Evolutionary conservation across 2,329 filamentous ascomycete genomes (phyloP).

Genomic region (Ophiostoma fasciatum): DNA sequence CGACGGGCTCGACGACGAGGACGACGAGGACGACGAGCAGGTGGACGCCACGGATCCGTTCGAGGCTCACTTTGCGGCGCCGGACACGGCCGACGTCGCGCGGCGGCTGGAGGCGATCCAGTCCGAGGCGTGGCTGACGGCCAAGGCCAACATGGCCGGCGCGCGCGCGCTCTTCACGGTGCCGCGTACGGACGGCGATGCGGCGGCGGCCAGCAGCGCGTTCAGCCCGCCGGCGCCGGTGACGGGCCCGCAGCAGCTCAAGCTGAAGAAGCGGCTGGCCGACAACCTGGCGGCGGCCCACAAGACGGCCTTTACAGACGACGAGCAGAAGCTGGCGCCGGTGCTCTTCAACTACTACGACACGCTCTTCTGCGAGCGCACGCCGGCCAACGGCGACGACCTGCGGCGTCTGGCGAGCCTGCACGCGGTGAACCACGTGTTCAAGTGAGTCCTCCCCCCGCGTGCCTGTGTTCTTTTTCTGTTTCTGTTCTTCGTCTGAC

Average conservation of each 20-base stretch:
- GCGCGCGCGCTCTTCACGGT: slow-evolving; percentile 32
- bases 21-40: slow-evolving; percentile 36
- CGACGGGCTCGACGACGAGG: slow-evolving; percentile 20
- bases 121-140: slow-evolving; percentile 34
- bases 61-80: slow-evolving; percentile 60
- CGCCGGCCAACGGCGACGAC: slow-evolving; percentile 48
- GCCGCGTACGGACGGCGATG: too few species aligned
- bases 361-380: slow-evolving; percentile 60
- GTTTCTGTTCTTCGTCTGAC: slow-evolving; percentile 10
- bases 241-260: slow-evolving; percentile 29
- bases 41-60: slow-evolving; percentile 50
- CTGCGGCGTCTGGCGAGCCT: slow-evolving; percentile 62
- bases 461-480: too few species aligned
- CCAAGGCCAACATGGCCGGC: slow-evolving; percentile 29
- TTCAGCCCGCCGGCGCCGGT: slow-evolving; percentile 21
- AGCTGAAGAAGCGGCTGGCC: slow-evolving; percentile 57
- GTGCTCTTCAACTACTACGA: slow-evolving; percentile 74
- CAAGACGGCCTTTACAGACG: slow-evolving; percentile 39
- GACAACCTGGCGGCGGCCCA: slow-evolving; percentile 34
- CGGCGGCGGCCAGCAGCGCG: slow-evolving; percentile 18
- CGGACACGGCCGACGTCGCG: slow-evolving; percentile 45
- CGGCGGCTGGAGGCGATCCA: slow-evolving; percentile 36
- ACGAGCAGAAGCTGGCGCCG: slow-evolving; percentile 52
- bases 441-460: slow-evolving; percentile 49
- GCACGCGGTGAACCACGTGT: slow-evolving; percentile 80